These are phyloP conservation scores for Sporisorium iseilematis-ciliati DNA, from an alignment of 1,284 basidiomycete genomes.

Conservation along the genomic window DNA sequence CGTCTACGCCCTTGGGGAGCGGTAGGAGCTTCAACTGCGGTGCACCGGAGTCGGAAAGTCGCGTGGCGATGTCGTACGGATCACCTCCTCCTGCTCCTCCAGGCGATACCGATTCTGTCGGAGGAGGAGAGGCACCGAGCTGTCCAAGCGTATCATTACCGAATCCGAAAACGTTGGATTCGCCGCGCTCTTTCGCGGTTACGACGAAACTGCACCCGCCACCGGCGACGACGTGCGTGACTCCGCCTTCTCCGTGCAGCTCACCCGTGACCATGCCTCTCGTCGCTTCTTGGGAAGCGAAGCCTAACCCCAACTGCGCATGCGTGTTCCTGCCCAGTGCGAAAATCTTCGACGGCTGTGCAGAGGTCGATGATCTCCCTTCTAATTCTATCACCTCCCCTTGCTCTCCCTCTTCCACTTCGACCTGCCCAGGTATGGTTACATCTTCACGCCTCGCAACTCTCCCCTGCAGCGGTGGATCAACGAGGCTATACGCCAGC, in stretches of 20 bases:
- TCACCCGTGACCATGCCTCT: slow-evolving; percentile 36
- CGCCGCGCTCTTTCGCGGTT: neutral
- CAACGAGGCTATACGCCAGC: slow-evolving; percentile 22
- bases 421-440: neutral
- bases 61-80: slow-evolving; percentile 26
- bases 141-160: slow-evolving; percentile 46
- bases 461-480: neutral
- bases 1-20: slow-evolving; percentile 11
- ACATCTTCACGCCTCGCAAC: neutral
- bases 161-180: slow-evolving; percentile 11
- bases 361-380: neutral
- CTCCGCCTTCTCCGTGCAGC: slow-evolving; percentile 13
- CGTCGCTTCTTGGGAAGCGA: slow-evolving; percentile 40
- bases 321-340: slow-evolving; percentile 38
- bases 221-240: slow-evolving; percentile 10
- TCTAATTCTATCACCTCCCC: slow-evolving; percentile 10
- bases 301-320: slow-evolving; percentile 46
- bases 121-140: slow-evolving; percentile 12
- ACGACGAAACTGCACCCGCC: slow-evolving; percentile 29
- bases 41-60: neutral
- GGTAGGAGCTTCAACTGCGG: slow-evolving; percentile 28
- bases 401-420: neutral
- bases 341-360: slow-evolving; percentile 27
- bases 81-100: neutral
- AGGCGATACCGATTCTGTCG: neutral